A percentile compares a stretch with the other conserved stretches of the same genome.
Conservation (phyloP, 345 rosid genomes). For the Triadica sebifera region DNA sequence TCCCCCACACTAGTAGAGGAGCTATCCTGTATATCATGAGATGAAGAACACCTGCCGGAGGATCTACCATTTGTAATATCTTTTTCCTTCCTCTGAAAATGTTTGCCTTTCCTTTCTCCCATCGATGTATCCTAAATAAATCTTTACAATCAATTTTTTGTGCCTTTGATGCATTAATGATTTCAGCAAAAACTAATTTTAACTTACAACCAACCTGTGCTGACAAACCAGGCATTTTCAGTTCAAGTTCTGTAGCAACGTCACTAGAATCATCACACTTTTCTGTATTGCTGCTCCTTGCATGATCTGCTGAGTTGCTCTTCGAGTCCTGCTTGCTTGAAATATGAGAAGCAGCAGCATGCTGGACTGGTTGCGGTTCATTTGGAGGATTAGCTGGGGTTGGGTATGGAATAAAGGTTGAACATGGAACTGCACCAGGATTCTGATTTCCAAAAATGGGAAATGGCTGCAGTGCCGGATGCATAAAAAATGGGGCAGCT, state of each 20-base stretch:
- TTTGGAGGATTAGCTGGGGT: constrained; percentile 36
- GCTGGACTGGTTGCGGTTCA: constrained; percentile 38
- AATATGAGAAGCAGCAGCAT: constrained; percentile 40
- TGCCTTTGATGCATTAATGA: constrained; percentile 1
- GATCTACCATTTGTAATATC: constrained; percentile 30
- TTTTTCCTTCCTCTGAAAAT: constrained; percentile 38
- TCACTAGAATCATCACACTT: constrained; percentile 38
- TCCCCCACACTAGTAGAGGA: constrained; percentile 40
- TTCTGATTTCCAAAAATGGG: constrained; percentile 49
- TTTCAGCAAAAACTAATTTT: background rate
- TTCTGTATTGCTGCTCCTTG: constrained; percentile 25
- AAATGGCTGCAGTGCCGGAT: constrained; percentile 49
- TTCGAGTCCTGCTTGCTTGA: constrained; percentile 48
- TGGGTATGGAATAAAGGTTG: constrained; percentile 53
- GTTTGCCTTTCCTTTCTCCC: constrained; percentile 50
- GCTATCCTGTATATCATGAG: constrained; percentile 49
- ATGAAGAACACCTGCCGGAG: constrained; percentile 41
- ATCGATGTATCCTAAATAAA: constrained; percentile 43
- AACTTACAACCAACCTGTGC: constrained; percentile 36
- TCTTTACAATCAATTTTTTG: constrained; percentile 12
- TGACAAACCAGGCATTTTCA: constrained; percentile 67
- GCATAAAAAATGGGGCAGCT: constrained; percentile 47
- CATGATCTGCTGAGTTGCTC: constrained; percentile 38
- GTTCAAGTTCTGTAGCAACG: constrained; percentile 65
- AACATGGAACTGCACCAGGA: constrained; percentile 40